Conservation (phyloP, 176 grass and related monocot species). For the Pharus latifolius region DNA sequence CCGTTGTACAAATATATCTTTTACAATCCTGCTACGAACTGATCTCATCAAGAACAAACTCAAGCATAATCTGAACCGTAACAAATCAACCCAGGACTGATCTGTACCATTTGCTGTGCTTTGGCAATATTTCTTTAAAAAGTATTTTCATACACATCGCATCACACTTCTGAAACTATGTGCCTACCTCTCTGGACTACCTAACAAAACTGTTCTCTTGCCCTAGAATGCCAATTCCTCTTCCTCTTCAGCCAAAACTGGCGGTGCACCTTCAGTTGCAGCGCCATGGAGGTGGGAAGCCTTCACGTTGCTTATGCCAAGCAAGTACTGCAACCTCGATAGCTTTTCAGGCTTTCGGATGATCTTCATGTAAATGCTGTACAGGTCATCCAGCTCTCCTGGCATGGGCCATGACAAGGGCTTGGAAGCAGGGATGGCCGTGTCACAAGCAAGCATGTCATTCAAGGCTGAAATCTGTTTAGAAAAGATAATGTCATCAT, state of each 20-base stretch:
- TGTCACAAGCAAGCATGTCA: conserved; percentile 82
- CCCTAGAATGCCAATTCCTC: conserved; percentile 78
- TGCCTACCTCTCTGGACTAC: conserved; percentile 53
- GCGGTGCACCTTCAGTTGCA: conserved; percentile 42
- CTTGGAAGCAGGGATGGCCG: conserved; percentile 40
- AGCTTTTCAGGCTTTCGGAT: conserved; percentile 78
- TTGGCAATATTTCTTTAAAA: too few species aligned
- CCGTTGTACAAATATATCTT: too few species aligned
- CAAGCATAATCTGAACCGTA: too few species aligned
- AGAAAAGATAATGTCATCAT: background rate
- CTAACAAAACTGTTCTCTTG: conserved; percentile 67
- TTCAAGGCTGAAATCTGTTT: conserved; percentile 79
- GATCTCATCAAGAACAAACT: too few species aligned
- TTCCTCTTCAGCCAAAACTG: conserved; percentile 38
- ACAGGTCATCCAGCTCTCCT: conserved; percentile 69
- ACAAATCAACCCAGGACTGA: too few species aligned
- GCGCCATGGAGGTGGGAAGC: conserved; percentile 49
- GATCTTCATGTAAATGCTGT: conserved; percentile 70
- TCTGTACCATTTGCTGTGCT: too few species aligned
- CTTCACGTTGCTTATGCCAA: conserved; percentile 56
- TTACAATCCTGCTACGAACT: too few species aligned
- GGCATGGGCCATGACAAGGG: conserved; percentile 64
- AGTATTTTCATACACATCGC: too few species aligned
- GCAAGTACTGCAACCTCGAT: conserved; percentile 64
- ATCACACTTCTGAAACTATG: too few species aligned